phyloP scores from a whole-genome alignment of 1,139 yeast genomes.

The Kurtzmaniella natalensis region DNA sequence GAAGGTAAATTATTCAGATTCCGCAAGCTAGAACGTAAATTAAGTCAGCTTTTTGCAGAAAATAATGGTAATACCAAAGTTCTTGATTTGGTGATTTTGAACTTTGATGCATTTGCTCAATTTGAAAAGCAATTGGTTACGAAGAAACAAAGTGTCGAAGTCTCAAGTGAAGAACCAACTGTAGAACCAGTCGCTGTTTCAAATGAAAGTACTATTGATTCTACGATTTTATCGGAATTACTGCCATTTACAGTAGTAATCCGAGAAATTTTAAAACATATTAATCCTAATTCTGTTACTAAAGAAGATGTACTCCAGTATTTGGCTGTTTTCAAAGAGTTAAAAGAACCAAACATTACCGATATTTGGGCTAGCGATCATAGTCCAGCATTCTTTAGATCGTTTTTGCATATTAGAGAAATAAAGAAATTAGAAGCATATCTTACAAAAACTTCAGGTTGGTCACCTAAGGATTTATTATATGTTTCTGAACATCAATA shows the following conservation, averaged over 20 bases:
- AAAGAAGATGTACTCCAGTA: background rate
- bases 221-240: too few relatives aligned
- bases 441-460: too few relatives aligned
- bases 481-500: too few relatives aligned
- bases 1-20: background rate
- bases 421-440: too few relatives aligned
- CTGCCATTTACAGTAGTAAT: too few relatives aligned
- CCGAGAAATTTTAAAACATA: too few relatives aligned
- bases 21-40: conserved; percentile 3
- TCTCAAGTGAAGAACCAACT: background rate
- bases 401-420: too few relatives aligned
- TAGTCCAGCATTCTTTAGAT: background rate
- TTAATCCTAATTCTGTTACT: background rate
- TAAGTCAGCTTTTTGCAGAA: conserved; percentile 10
- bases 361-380: background rate
- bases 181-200: background rate
- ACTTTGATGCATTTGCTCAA: conserved; percentile 20
- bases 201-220: too few relatives aligned
- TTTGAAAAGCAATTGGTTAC: conserved; percentile 17
- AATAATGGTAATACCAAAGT: conserved; percentile 29
- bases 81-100: conserved; percentile 28
- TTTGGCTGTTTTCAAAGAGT: background rate
- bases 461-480: too few relatives aligned
- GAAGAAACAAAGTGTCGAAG: conserved; percentile 4
- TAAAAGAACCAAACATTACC: background rate